Base-by-base conservation (phyloP, 371 early-diverging fungal species). In the Spiromyces aspiralis region DNA sequence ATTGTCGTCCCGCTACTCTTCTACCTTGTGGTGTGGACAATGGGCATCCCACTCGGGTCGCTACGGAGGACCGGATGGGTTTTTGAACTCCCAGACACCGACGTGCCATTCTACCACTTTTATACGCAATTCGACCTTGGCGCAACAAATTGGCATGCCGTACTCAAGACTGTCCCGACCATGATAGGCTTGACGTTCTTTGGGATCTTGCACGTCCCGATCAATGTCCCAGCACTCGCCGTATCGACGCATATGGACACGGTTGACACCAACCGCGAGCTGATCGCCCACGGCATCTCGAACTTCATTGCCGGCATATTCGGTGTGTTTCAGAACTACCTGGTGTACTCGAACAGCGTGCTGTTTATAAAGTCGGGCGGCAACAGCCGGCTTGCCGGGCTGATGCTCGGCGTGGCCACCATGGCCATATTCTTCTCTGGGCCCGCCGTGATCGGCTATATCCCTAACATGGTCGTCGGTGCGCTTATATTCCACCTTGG, bases 171-270 rank as follows among this genome's bases (percentile, higher is more conserved):
- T 0, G 56, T 92, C 10, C 92, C 94, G 3, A 90, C 93, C 1
- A 90, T 92, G 82, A 53, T 91, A 16, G 90, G 95, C 0, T 69
- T 94, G 52, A 81, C 89, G 4, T 95, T 96, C 60, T 96, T 96
- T 66, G 91, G 90, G 46, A 80, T 95, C 25, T 72, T 96, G 21
- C 95, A 96, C 62, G 97, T 96, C 1, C 95, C 97, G 6, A 85
- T 85, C 57, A 87, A 86, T 52, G 87, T 91, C 0, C 95, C 93
- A 13, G 93, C 93, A 1, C 72, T 92, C 49, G 90, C 90, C 1
- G 91, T 91, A 1, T 88, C 89, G 0, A 90, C 92, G 2, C 77
- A 81, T 23, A 77, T 77, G 35, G 86, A 88, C 60, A 73, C 80
- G 54, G 77, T 95, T 16, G 84, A 93, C 69, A 80, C 85, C 25